Base-by-base conservation (phyloP, 768 basidiomycete species). In the Lactarius indigo region DNA sequence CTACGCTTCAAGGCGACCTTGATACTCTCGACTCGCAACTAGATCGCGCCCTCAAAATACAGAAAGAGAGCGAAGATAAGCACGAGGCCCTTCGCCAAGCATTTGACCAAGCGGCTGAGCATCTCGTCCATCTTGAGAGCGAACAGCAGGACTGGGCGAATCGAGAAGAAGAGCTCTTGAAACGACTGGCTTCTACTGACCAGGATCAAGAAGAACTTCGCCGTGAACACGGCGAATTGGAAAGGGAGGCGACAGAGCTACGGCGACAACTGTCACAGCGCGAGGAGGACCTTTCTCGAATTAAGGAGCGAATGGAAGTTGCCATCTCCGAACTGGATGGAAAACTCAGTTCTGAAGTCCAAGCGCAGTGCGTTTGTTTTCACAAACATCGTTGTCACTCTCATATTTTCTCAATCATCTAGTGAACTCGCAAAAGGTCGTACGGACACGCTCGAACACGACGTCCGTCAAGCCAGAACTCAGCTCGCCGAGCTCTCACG, bases 11-110 rank as follows among this genome's bases (percentile, higher is more conserved):
- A 71, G 80, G 82, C 3, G 96, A 98, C 72, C 81, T 96, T 55
- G 92, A 95, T 64, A 82, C 86, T 2, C 80, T 96, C 15, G 93
- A 96, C 71, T 89, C 88, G 4, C 94, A 98, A 72, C 83, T 96
- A 10, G 92, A 92, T 64, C 84, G 90, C 9, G 89, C 91, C 0
- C 81, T 94, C 73, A 82, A 84, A 44, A 80, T 89, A 52, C 90
- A 93, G 76, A 91, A 89, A 75, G 87, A 91, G 70, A 86, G 83
- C 52, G 91, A 94, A 66, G 89, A 90, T 75, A 91, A 91, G 72
- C 85, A 91, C 66, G 86, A 87, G 64, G 81, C 85, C 17, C 79
- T 93, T 59, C 83, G 86, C 31, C 79, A 83, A 58, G 89, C 88
- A 18, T 94, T 94, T 74, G 89, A 92, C 60, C 82, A 93, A 70